Base-by-base conservation (phyloP, 1,139 yeast species). In the Yamadazyma triangularis region DNA sequence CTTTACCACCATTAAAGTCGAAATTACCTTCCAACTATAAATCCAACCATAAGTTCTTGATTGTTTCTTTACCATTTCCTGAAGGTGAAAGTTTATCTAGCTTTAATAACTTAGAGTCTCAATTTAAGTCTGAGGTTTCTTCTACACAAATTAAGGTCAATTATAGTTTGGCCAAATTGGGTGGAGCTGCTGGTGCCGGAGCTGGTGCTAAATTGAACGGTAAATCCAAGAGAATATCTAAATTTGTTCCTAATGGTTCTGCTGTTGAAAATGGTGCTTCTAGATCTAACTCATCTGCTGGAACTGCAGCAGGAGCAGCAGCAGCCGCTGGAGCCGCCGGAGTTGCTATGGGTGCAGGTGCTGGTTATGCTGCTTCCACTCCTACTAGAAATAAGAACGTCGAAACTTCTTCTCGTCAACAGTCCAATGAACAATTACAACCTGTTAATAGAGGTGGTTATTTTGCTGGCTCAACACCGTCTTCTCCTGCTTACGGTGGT, bases 191-290 rank as follows among this genome's bases (percentile, higher is more conserved):
- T 18, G 33, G 28, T 15, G 28, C 24, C 11, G 34, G 30, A 6
- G 25, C 34, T 15, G 28, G 30, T 13, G 19, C 38, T 13, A 39
- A 34, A 23, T 40, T 42, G 32, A 44, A 42, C 18, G 46, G 47
- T 2, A 42, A 28, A 30, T 42, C 47, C n/a, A 38, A 44, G 27
- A 34, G 48, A 22, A 44, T 44, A 15, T 41, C 46, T 30, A 44
- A 44, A 28, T 44, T 44, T 29, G 47, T 35, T 23, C 40, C 47
- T 11, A 44, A 44, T 28, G 48, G 48, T 15, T 16, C 39, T n/a
- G 41, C 31, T 26, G 20, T 18, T 7, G 6, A 6, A 7, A 7
- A 6, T 6, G 21, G 21, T 10, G 8, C 21, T 8, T 19, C 21
- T 10, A 18, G 20, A 18, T 18, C 20, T 9, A 18, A 18, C 9